These are phyloP conservation scores for Irpex sp. DNA, from an alignment of 1,284 basidiomycete genomes.

Conservation along the genomic window DNA sequence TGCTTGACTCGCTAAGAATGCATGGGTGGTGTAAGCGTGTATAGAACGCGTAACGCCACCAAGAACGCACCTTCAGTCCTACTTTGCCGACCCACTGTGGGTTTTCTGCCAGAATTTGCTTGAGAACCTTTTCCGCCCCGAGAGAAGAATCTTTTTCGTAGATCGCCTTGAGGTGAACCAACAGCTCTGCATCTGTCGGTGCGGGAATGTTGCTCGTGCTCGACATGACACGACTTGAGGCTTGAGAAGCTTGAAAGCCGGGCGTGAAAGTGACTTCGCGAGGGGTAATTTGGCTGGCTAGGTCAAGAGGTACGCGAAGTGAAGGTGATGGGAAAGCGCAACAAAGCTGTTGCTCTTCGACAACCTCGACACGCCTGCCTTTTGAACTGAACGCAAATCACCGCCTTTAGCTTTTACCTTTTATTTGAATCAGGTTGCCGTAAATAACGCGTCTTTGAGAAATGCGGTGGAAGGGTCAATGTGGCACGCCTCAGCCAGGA, in stretches of 20 bases:
- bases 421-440: too few species aligned
- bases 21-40: background rate
- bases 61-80: conserved; percentile 1
- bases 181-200: background rate
- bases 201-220: background rate
- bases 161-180: background rate
- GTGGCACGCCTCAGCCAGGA: too few species aligned
- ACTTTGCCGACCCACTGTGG: background rate
- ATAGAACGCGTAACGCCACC: background rate
- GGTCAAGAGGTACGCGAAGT: too few species aligned
- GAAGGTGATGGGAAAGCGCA: too few species aligned
- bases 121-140: background rate
- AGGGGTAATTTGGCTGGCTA: too few species aligned
- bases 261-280: too few species aligned
- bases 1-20: background rate
- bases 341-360: too few species aligned
- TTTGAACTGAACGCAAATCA: background rate
- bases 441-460: too few species aligned
- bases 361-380: background rate
- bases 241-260: too few species aligned
- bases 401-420: too few species aligned
- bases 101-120: background rate
- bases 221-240: background rate
- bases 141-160: background rate
- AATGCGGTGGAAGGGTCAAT: too few species aligned